A percentile compares a stretch with the other conserved stretches of the same genome.
These are phyloP conservation scores for Carex pumila DNA, from an alignment of 176 grass and related monocot genomes.

Conservation along the genomic window DNA sequence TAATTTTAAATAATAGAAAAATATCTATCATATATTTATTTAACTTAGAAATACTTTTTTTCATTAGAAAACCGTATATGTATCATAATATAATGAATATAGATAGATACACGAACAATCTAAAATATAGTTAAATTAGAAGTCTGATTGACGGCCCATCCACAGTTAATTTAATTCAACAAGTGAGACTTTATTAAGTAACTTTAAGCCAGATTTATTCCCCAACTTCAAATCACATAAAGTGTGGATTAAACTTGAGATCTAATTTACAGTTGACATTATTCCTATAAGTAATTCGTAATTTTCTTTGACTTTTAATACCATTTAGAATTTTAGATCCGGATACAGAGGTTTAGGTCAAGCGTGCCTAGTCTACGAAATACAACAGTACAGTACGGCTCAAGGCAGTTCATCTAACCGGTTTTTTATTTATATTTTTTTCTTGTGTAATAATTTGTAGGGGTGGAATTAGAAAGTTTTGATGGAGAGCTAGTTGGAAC, in stretches of 20 bases:
- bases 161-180: background rate
- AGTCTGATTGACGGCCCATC: no score
- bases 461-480: no score
- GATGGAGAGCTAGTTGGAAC: no score
- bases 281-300: background rate
- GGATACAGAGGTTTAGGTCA: background rate
- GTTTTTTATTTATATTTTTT: background rate
- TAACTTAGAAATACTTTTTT: background rate
- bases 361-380: background rate
- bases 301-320: slow-evolving; percentile 8
- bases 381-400: slow-evolving; percentile 1
- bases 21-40: background rate
- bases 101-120: background rate
- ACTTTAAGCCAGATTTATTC: background rate
- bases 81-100: background rate
- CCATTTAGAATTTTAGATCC: background rate
- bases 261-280: slow-evolving; percentile 12
- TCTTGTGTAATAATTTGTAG: background rate
- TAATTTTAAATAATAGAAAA: background rate
- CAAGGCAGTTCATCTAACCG: background rate
- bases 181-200: background rate
- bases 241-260: slow-evolving; percentile 2
- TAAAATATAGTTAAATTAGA: background rate
- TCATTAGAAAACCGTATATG: background rate
- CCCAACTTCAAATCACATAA: background rate